A percentile compares a stretch with the other conserved stretches of the same genome.
Conservation (phyloP, 2,329 filamentous ascomycete genomes). For the Pestalotiopsis sp. region DNA sequence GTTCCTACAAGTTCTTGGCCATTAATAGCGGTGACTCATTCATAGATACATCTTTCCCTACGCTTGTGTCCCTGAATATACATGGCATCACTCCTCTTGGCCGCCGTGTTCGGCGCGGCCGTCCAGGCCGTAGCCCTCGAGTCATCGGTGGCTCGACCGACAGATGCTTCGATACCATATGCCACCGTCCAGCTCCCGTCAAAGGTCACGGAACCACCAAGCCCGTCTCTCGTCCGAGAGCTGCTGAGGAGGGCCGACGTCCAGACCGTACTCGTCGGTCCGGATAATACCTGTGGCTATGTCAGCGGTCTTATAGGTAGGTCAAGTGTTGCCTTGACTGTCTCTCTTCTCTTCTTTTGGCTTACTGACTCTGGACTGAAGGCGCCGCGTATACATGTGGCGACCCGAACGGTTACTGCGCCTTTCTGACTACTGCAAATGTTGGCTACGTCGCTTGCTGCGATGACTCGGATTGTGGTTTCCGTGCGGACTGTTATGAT, state of each 20-base stretch:
- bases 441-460: slow-evolving; percentile 48
- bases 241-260: slow-evolving; percentile 34
- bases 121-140: slow-evolving; percentile 38
- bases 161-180: slow-evolving; percentile 33
- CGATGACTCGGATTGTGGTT: slow-evolving; percentile 33
- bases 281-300: slow-evolving; percentile 55
- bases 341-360: background rate
- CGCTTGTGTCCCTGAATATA: background rate
- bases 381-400: slow-evolving; percentile 44
- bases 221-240: slow-evolving; percentile 25
- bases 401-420: slow-evolving; percentile 35
- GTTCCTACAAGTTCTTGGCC: background rate
- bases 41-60: background rate
- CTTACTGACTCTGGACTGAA: slow-evolving; percentile 15
- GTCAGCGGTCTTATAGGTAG: slow-evolving; percentile 42
- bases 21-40: background rate
- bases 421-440: slow-evolving; percentile 38
- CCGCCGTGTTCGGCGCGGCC: slow-evolving; percentile 33
- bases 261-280: slow-evolving; percentile 44
- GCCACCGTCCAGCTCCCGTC: slow-evolving; percentile 37
- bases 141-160: slow-evolving; percentile 35
- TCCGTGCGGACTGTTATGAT: slow-evolving; percentile 42
- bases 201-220: slow-evolving; percentile 43
- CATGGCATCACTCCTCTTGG: slow-evolving; percentile 25
- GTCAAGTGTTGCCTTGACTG: background rate